Evolutionary conservation across 768 basidiomycete genomes (phyloP).

Genomic region (Suillus discolor): DNA sequence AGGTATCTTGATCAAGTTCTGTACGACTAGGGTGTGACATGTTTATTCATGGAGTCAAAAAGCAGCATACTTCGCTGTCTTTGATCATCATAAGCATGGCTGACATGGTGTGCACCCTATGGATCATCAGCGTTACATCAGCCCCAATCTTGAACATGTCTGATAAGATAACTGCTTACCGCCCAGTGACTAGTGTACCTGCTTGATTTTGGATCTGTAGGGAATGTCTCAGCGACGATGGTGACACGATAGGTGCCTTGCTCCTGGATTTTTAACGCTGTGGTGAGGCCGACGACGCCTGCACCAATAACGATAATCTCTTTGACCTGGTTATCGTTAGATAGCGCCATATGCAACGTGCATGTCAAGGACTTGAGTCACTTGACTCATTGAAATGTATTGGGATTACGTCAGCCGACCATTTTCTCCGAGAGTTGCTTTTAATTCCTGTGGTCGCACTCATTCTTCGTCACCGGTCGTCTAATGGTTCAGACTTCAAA

Average conservation of each 20-base stretch:
- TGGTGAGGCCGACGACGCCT: conserved; percentile 78
- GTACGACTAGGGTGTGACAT: conserved; percentile 1
- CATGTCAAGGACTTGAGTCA: not conserved
- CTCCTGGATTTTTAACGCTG: conserved; percentile 71
- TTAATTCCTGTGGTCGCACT: conserved; percentile 1
- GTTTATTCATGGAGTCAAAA: not conserved
- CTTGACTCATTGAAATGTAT: not conserved
- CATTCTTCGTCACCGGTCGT: not conserved
- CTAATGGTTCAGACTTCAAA: conserved; percentile 24
- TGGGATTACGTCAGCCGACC: conserved; percentile 15
- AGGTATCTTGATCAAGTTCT: conserved; percentile 76
- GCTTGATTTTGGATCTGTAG: conserved; percentile 72
- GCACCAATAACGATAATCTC: conserved; percentile 43
- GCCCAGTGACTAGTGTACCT: conserved; percentile 85
- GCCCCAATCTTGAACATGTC: not conserved
- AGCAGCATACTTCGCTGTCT: conserved; percentile 54
- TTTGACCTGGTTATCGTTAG: conserved; percentile 15
- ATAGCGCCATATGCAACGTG: not conserved
- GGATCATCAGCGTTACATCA: not conserved
- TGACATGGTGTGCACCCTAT: conserved; percentile 83
- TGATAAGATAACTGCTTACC: conserved; percentile 41
- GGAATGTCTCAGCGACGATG: conserved; percentile 70
- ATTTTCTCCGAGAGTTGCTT: conserved; percentile 11
- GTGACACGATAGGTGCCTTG: conserved; percentile 62
- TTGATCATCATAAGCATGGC: conserved; percentile 50